Conservation (phyloP, 768 basidiomycete species). For the Lenzites betulinus region DNA sequence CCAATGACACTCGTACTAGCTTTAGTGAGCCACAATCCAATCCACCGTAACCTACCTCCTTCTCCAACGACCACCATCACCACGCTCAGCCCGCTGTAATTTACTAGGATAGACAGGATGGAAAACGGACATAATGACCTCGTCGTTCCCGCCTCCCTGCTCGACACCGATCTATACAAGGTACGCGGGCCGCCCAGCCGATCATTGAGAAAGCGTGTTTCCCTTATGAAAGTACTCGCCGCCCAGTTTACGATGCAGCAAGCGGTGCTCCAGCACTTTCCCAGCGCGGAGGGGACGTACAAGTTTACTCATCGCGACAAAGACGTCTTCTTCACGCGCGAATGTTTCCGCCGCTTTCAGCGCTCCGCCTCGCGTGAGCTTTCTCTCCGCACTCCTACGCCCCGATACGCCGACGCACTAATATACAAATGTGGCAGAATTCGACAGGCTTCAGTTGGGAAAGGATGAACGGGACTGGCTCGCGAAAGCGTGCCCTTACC, state of each 20-base stretch:
- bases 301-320: slow-evolving; percentile 80
- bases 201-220: not conserved
- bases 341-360: slow-evolving; percentile 62
- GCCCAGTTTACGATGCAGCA: slow-evolving; percentile 92
- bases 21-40: not conserved
- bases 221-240: not conserved
- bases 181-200: slow-evolving; percentile 37
- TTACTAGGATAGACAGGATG: not conserved
- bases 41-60: not conserved
- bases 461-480: slow-evolving; percentile 70
- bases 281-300: slow-evolving; percentile 68
- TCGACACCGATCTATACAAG: slow-evolving; percentile 97
- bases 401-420: not conserved
- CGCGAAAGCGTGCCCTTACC: slow-evolving; percentile 66
- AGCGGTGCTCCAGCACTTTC: slow-evolving; percentile 78
- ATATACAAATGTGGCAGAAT: slow-evolving; percentile 50
- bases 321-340: slow-evolving; percentile 62
- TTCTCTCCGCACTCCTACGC: not conserved
- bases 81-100: not conserved
- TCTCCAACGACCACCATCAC: not conserved
- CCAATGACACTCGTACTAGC: no score
- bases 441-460: slow-evolving; percentile 63
- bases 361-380: slow-evolving; percentile 56
- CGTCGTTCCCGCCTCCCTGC: slow-evolving; percentile 52
- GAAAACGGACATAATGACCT: not conserved